Evolutionary conservation across 148 eudicot species (phyloP).

Genomic region (Camellia japonica): DNA sequence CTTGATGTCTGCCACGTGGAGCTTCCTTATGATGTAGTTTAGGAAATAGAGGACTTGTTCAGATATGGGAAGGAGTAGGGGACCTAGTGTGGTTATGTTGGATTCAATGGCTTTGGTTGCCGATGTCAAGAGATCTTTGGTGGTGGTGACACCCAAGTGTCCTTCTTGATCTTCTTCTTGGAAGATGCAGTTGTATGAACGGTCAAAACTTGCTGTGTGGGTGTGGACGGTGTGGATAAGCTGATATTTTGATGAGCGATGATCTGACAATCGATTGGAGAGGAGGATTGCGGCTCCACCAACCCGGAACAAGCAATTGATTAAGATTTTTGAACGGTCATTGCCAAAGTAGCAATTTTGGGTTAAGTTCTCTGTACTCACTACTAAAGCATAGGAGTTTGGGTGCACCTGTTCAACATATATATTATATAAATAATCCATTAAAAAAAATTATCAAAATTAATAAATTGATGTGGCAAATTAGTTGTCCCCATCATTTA

Average conservation of each 20-base stretch:
- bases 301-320: constrained; percentile 33
- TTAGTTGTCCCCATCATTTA: too few relatives aligned
- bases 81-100: constrained; percentile 23
- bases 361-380: constrained; percentile 21
- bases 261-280: constrained; percentile 24
- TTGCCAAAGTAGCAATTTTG: constrained; percentile 16
- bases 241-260: constrained; percentile 28
- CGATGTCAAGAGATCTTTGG: constrained; percentile 23
- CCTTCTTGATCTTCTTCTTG: constrained; percentile 37
- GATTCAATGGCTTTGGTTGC: constrained; percentile 27
- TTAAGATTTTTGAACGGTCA: constrained; percentile 16
- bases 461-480: too few relatives aligned
- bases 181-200: constrained; percentile 28
- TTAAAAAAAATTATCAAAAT: too few relatives aligned
- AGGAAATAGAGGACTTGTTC: constrained; percentile 17
- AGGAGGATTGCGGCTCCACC: constrained; percentile 42
- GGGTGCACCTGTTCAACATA: constrained; percentile 3
- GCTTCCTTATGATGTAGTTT: not conserved
- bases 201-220: constrained; percentile 26
- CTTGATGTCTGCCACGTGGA: not conserved
- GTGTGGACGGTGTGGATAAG: constrained; percentile 33
- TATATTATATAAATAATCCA: not conserved
- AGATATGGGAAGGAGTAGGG: constrained; percentile 29
- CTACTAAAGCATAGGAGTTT: constrained; percentile 4
- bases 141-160: constrained; percentile 24